Conservation (phyloP, 495 filamentous ascomycete species). For the Rhizodiscina lignyota region DNA sequence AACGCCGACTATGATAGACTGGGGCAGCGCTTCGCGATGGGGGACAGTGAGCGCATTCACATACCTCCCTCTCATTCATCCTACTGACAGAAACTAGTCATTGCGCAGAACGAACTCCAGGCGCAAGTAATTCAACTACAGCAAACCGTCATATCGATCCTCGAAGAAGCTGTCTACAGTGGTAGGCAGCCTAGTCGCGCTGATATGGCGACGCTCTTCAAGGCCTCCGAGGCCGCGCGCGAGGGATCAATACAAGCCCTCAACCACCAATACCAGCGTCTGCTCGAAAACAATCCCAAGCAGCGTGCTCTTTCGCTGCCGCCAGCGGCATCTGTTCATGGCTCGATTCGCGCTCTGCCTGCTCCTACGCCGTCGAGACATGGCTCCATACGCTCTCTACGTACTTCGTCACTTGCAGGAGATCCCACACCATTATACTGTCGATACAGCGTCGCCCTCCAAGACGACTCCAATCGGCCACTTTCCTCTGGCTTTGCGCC, state of each 20-base stretch:
- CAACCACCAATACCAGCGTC: constrained; percentile 9
- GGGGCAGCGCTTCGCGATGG: constrained; percentile 14
- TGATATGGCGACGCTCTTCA: constrained; percentile 14
- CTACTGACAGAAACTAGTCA: constrained; percentile 7
- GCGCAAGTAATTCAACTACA: constrained; percentile 19
- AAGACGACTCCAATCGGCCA: constrained; percentile 9
- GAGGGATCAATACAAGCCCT: constrained; percentile 17
- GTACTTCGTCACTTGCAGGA: constrained; percentile 4
- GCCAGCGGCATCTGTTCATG: background rate
- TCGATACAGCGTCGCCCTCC: constrained; percentile 16
- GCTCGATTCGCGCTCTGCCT: background rate
- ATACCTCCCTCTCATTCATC: background rate
- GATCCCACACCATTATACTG: constrained; percentile 12
- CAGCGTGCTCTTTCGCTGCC: background rate
- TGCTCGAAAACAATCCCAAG: constrained; percentile 1
- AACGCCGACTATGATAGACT: constrained; percentile 13
- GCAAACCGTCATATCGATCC: constrained; percentile 19
- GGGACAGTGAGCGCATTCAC: constrained; percentile 11
- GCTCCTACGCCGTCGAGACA: no score
- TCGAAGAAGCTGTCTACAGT: constrained; percentile 17
- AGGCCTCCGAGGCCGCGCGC: constrained; percentile 14
- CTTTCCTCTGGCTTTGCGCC: constrained; percentile 13
- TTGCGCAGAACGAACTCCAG: constrained; percentile 20
- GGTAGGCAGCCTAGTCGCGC: constrained; percentile 12
- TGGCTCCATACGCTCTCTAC: no score